Evolutionary conservation across 495 filamentous ascomycete species (phyloP).

Genomic region (Podospora anserina): DNA sequence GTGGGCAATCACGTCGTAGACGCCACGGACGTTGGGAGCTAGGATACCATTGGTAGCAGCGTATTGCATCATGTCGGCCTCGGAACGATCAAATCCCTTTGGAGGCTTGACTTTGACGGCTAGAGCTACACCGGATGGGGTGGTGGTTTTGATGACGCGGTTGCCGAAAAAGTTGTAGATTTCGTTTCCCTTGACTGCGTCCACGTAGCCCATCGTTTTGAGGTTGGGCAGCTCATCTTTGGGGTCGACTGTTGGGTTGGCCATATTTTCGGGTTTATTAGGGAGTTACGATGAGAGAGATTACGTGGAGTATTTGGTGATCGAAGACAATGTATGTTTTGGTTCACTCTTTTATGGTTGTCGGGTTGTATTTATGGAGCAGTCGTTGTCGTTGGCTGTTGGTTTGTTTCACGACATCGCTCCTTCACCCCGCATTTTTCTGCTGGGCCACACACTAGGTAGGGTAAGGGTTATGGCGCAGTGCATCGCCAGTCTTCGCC

Average conservation of each 20-base stretch:
- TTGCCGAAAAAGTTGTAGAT: background rate
- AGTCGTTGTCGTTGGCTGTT: no score
- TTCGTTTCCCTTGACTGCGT: background rate
- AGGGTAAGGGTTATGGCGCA: no score
- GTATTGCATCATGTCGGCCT: background rate
- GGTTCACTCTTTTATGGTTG: no score
- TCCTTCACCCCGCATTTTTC: no score
- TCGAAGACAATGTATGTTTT: no score
- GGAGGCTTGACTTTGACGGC: background rate
- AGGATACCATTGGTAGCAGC: background rate
- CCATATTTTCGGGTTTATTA: no score
- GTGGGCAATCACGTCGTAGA: conserved; percentile 8
- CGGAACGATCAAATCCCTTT: background rate
- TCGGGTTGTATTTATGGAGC: no score
- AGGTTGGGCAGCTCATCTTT: background rate
- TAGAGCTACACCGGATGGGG: background rate
- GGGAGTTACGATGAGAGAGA: no score
- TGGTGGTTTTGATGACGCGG: background rate
- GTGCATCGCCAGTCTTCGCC: no score
- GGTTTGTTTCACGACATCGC: no score
- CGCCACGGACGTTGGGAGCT: conserved; percentile 5
- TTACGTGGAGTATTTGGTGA: no score
- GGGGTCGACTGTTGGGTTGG: background rate
- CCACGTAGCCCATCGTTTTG: background rate
- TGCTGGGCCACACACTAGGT: no score